These are phyloP conservation scores for Geotrichum cucujoidarum DNA, from an alignment of 1,139 yeast genomes.

Conservation along the genomic window DNA sequence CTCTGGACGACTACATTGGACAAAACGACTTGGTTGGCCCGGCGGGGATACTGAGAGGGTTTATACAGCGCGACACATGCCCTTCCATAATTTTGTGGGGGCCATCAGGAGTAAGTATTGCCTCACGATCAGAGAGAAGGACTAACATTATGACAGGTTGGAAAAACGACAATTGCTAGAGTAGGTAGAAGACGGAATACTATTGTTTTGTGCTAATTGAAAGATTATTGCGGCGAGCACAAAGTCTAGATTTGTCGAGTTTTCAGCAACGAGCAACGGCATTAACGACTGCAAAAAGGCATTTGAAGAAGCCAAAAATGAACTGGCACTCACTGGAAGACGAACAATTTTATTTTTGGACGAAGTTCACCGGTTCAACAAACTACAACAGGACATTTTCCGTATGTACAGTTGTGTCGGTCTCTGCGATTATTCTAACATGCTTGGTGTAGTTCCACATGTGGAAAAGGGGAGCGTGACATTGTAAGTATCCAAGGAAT, in stretches of 20 bases:
- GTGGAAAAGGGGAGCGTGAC: slow-evolving; percentile 42
- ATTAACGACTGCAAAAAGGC: slow-evolving; percentile 65
- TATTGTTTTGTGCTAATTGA: slow-evolving; percentile 30
- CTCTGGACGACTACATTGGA: slow-evolving; percentile 75
- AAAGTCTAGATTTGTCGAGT: slow-evolving; percentile 63
- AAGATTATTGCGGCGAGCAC: slow-evolving; percentile 55
- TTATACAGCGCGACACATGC: slow-evolving; percentile 49
- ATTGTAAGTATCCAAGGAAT: slow-evolving; percentile 21
- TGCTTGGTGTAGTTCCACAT: slow-evolving; percentile 33
- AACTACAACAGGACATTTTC: slow-evolving; percentile 83
- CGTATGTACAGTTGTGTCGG: slow-evolving; percentile 44
- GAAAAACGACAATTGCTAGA: slow-evolving; percentile 75
- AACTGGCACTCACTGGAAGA: slow-evolving; percentile 57
- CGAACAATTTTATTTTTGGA: slow-evolving; percentile 80
- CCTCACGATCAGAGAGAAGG: not conserved
- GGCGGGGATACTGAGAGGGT: slow-evolving; percentile 65
- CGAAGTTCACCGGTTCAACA: slow-evolving; percentile 88
- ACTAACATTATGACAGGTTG: slow-evolving; percentile 38
- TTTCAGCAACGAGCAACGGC: slow-evolving; percentile 80
- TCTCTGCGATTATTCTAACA: too few species aligned
- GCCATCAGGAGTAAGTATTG: slow-evolving; percentile 75
- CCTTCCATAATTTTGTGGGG: slow-evolving; percentile 97
- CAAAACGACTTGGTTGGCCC: slow-evolving; percentile 77
- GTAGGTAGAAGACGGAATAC: slow-evolving; percentile 26
- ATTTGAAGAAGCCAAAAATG: slow-evolving; percentile 70